Evolutionary conservation across 2,329 filamentous ascomycete species (phyloP), one percentile per base, ranked within the genome.

Genomic region (Hypoxylon sp.): DNA sequence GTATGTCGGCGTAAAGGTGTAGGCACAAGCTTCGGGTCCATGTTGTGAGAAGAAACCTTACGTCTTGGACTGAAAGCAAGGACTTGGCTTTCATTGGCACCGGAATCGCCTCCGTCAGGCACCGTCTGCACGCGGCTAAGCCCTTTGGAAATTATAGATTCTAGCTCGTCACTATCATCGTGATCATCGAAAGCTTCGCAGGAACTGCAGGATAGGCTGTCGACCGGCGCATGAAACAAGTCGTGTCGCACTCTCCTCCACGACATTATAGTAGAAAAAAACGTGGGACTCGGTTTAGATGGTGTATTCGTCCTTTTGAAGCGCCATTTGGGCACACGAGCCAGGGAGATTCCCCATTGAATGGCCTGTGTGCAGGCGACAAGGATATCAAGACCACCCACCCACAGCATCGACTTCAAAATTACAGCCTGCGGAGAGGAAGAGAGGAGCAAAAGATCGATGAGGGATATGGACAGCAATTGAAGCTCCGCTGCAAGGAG

Each of bases 261-360:
- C 0, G 83, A 76, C 60, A 84, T 68, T 66, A 78, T 69, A 68
- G 81, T 72, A 59, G 79, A 75, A 70, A 78, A 55, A 68, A 81
- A 54, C 69, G 75, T 65, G 64, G 76, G 71, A 34, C 73, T 64
- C 59, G 78, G 75, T 69, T 78, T 77, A 58, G 74, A 72, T 4
- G 70, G 71, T 28, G 73, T 74, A 1, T 79, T 75, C 17, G 83
- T 79, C 57, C 89, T 87, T 70, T 88, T 86, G 71, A 98, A 94
- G 44, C 94, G 91, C 93, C 94, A 97, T 71, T 89, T 93, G 2
- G 95, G 95, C 17, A 98, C 92, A 59, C 94, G 86, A 52, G 94
- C 94, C 64, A 99, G 80, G 24, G 90, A 86, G 55, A 98, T 90
- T 47, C 92, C 93, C 91, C 92, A 96, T 71, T 85, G 85, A 34